Evolutionary conservation across 2,329 filamentous ascomycete genomes (phyloP).

Genomic region (Leptographium lundbergii): DNA sequence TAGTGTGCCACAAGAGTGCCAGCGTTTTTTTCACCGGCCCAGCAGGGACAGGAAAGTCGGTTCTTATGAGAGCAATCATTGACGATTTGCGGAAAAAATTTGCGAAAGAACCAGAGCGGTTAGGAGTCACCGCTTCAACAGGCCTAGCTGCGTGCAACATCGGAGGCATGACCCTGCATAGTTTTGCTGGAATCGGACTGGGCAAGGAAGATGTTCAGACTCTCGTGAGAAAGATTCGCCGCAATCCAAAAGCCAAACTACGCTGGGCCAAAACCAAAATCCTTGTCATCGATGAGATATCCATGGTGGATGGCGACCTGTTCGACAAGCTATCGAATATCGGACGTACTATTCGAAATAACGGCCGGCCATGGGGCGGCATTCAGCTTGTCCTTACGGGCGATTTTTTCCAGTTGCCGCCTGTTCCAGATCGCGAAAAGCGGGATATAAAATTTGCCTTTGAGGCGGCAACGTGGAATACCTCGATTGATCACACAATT

Average conservation of each 20-base stretch:
- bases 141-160: conserved; percentile 95
- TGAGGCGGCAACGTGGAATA: conserved; percentile 82
- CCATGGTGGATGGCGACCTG: conserved; percentile 94
- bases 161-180: conserved; percentile 88
- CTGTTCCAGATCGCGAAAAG: conserved; percentile 68
- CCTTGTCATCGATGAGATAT: conserved; percentile 87
- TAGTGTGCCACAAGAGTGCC: conserved; percentile 67
- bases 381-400: conserved; percentile 94
- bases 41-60: conserved; percentile 92
- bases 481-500: conserved; percentile 89
- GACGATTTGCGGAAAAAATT: conserved; percentile 65
- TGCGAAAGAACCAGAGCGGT: conserved; percentile 61
- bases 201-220: conserved; percentile 76
- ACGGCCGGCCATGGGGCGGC: conserved; percentile 84
- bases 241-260: conserved; percentile 75
- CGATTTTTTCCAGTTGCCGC: conserved; percentile 94
- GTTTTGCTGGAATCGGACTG: conserved; percentile 87
- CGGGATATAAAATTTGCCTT: conserved; percentile 77
- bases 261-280: conserved; percentile 83
- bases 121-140: conserved; percentile 91
- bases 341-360: conserved; percentile 74
- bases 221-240: conserved; percentile 80
- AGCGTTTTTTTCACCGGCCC: conserved; percentile 98
- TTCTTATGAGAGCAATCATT: conserved; percentile 88
- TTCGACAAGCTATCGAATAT: conserved; percentile 94